phyloP scores from a whole-genome alignment of 2,329 filamentous ascomycete genomes.

The Colletotrichum neosansevieriae region DNA sequence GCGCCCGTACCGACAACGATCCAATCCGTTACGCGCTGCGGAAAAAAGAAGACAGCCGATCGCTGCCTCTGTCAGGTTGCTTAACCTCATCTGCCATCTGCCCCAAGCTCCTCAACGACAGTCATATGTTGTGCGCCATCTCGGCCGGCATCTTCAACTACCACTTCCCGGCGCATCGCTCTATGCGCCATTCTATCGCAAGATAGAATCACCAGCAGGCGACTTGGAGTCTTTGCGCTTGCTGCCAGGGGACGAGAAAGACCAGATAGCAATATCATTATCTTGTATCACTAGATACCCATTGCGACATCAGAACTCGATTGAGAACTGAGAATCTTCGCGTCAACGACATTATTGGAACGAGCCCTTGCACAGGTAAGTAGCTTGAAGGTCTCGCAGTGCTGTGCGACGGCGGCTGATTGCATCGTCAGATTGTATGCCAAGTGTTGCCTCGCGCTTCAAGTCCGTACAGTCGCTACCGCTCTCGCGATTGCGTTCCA shows the following conservation, averaged over 20 bases:
- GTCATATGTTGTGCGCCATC: slow-evolving; percentile 34
- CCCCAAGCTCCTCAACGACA: slow-evolving; percentile 2
- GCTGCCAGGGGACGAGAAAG: slow-evolving; percentile 69
- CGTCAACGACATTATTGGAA: slow-evolving; percentile 7
- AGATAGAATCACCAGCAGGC: slow-evolving; percentile 64
- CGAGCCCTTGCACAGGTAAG: slow-evolving; percentile 23
- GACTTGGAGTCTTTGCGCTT: slow-evolving; percentile 78
- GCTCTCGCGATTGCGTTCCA: slow-evolving; percentile 42
- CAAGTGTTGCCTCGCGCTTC: slow-evolving; percentile 20
- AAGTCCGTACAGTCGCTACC: slow-evolving; percentile 36
- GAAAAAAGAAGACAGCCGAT: slow-evolving; percentile 5
- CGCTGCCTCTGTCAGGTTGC: background rate
- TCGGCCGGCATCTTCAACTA: slow-evolving; percentile 35
- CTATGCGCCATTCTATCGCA: slow-evolving; percentile 56
- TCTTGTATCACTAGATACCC: slow-evolving; percentile 1
- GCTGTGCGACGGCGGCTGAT: slow-evolving; percentile 10
- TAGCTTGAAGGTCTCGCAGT: background rate
- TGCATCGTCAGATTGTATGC: slow-evolving; percentile 33
- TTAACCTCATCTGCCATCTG: background rate
- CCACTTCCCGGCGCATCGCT: slow-evolving; percentile 50
- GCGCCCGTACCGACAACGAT: slow-evolving; percentile 6
- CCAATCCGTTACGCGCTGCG: slow-evolving; percentile 14
- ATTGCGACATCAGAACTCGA: background rate
- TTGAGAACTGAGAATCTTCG: background rate
- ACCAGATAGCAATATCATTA: slow-evolving; percentile 52